phyloP scores from a whole-genome alignment of 2,329 filamentous ascomycete species.

The Penicillium psychrosexuale region DNA sequence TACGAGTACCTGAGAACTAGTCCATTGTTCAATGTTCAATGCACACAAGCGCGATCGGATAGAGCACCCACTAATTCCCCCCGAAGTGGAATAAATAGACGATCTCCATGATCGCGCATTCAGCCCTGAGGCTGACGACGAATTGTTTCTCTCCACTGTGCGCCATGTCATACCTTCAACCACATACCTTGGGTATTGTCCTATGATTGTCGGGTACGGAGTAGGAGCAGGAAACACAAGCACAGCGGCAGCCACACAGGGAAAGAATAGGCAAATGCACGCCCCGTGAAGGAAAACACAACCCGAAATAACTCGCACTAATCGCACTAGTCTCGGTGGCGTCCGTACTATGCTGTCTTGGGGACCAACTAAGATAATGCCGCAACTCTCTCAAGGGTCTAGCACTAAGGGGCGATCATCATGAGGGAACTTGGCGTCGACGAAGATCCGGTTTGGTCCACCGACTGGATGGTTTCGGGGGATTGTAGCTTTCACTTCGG shows the following conservation, averaged over 20 bases:
- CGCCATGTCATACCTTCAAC: neutral
- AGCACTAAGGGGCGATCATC: conserved; percentile 8
- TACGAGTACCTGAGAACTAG: neutral
- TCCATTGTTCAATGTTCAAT: neutral
- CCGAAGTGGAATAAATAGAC: conserved; percentile 23
- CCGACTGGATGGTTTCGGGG: neutral
- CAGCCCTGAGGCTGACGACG: conserved; percentile 2
- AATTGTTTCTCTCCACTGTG: neutral
- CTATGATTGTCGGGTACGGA: neutral
- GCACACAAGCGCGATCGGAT: conserved; percentile 3
- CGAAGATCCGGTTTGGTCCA: conserved; percentile 11
- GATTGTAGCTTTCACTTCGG: neutral
- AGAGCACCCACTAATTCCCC: neutral
- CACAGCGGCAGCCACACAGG: neutral
- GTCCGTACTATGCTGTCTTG: conserved; percentile 1
- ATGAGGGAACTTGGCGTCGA: neutral
- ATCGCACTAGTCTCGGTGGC: conserved; percentile 7
- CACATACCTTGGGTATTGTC: neutral
- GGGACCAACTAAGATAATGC: conserved; percentile 8
- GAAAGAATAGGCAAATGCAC: neutral
- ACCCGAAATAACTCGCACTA: neutral
- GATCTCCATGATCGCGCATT: conserved; percentile 20
- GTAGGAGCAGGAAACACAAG: neutral
- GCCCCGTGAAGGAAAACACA: neutral
- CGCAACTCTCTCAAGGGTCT: conserved; percentile 6